Evolutionary conservation across 2,329 filamentous ascomycete species (phyloP).

Genomic region (Aspergillus sp.): DNA sequence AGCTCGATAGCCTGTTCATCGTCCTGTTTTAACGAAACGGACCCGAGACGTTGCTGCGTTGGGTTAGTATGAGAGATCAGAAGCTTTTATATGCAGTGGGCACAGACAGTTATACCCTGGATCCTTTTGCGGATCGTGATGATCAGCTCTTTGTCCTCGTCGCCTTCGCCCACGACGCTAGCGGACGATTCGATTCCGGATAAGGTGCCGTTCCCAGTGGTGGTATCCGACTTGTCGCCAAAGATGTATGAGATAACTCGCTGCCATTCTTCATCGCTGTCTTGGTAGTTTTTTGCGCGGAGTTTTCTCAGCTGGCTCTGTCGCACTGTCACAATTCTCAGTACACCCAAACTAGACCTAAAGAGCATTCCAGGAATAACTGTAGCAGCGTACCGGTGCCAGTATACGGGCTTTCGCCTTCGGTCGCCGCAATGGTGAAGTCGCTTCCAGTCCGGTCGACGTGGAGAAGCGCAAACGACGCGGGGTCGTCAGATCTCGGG

Average conservation of each 20-base stretch:
- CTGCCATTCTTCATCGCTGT: conserved; percentile 42
- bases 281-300: conserved; percentile 43
- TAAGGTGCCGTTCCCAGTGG: conserved; percentile 14
- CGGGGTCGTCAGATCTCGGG: conserved; percentile 43
- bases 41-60: conserved; percentile 52
- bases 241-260: conserved; percentile 36
- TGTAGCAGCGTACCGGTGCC: conserved; percentile 43
- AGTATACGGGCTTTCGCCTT: conserved; percentile 55
- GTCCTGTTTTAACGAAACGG: conserved; percentile 50
- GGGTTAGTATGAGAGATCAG: conserved; percentile 11
- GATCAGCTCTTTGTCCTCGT: conserved; percentile 34
- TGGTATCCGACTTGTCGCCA: conserved; percentile 22
- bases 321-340: conserved; percentile 30
- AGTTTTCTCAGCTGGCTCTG: conserved; percentile 34
- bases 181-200: conserved; percentile 33
- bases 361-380: too few relatives aligned
- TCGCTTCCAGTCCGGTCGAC: conserved; percentile 45
- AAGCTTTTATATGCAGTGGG: not conserved
- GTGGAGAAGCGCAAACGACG: conserved; percentile 49
- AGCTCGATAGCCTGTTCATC: conserved; percentile 55
- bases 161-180: conserved; percentile 19
- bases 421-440: conserved; percentile 56
- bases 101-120: conserved; percentile 48
- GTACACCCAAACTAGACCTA: conserved; percentile 6
- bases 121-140: conserved; percentile 44